Base-by-base conservation (phyloP, 2,329 filamentous ascomycete genomes). In the Colletotrichum echinochloae region DNA sequence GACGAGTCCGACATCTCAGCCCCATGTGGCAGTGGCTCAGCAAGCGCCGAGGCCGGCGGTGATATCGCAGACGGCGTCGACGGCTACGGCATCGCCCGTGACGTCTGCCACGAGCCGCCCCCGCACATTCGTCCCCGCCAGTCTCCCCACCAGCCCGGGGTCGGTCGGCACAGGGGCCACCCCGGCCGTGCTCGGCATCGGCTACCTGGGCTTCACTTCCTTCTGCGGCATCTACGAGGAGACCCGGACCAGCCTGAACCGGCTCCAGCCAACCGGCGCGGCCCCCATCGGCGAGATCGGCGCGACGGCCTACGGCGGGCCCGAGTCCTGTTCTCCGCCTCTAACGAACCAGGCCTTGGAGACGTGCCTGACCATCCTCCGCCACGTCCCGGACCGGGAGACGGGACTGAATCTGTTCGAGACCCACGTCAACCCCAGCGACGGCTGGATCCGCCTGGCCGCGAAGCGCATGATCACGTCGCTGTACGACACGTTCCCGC, bases 201-300 rank as follows among this genome's bases (percentile, higher is more conserved):
- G 83, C 1, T 84, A 84, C 75, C 77, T 85, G n/a, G 83, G 83
- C 63, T 83, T 81, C 73, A 84, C 82, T 2, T 84, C 82, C 65
- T 82, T 82, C 71, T 81, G 77, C 57, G 77, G 79, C 18, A 81
- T 84, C 28, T 82, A 81, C 57, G 80, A 82, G 28, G 83, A 84
- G 66, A 82, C 83, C 0, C 77, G 80, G 11, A 80, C 79, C 49
- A 83, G 78, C 23, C 74, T 84, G 2, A 80, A 78, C 5, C 76
- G 81, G 6, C 74, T 80, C 12, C 76, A 80, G 60, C 55, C 71
- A 1, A 61, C 60, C n/a, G 48, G 55, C 26, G 33, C 51, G 18
- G 37, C 66, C 1, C 57, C 62, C 44, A 71, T 69, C 39, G 39
- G 54, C 12, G 69, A 69, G 33, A 70, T 71, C 26, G 69, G 65